phyloP scores from a whole-genome alignment of 2,329 filamentous ascomycete species.

The Aspergillus arachidicola region DNA sequence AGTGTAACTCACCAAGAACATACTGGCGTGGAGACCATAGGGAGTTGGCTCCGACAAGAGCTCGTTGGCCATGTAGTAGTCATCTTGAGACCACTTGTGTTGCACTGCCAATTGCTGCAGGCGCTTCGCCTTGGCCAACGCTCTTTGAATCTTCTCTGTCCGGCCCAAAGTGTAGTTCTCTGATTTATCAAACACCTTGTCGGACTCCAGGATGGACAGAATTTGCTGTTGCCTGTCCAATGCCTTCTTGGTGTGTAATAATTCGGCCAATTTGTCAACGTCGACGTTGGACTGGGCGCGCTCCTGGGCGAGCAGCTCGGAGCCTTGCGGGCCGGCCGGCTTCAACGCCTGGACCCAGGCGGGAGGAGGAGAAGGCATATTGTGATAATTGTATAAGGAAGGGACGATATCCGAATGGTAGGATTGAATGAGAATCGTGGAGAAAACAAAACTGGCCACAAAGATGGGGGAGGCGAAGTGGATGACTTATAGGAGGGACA shows the following conservation, averaged over 20 bases:
- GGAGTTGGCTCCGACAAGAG: constrained; percentile 74
- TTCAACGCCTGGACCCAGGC: constrained; percentile 69
- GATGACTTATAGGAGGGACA: not conserved
- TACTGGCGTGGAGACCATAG: constrained; percentile 71
- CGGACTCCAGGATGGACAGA: constrained; percentile 64
- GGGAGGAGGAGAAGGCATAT: constrained; percentile 50
- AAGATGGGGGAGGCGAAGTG: not conserved
- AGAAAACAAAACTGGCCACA: constrained; percentile 1
- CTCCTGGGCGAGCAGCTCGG: constrained; percentile 69
- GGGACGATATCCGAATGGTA: not conserved
- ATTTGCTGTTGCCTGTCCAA: constrained; percentile 64
- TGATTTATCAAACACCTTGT: constrained; percentile 76
- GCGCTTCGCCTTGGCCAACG: constrained; percentile 71
- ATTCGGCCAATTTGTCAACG: constrained; percentile 67
- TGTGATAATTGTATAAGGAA: constrained; percentile 9
- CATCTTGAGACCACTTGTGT: constrained; percentile 68
- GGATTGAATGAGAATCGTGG: not conserved
- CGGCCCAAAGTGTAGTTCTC: constrained; percentile 76
- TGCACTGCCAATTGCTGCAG: constrained; percentile 67
- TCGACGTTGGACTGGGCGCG: constrained; percentile 68
- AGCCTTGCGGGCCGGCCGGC: constrained; percentile 68
- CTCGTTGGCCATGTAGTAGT: constrained; percentile 66
- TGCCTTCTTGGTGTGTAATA: constrained; percentile 68
- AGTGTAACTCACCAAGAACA: constrained; percentile 63
- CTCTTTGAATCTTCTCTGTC: constrained; percentile 67